Evolutionary conservation across 2,329 filamentous ascomycete species (phyloP).

Genomic region (Ophiostoma tasmaniense): DNA sequence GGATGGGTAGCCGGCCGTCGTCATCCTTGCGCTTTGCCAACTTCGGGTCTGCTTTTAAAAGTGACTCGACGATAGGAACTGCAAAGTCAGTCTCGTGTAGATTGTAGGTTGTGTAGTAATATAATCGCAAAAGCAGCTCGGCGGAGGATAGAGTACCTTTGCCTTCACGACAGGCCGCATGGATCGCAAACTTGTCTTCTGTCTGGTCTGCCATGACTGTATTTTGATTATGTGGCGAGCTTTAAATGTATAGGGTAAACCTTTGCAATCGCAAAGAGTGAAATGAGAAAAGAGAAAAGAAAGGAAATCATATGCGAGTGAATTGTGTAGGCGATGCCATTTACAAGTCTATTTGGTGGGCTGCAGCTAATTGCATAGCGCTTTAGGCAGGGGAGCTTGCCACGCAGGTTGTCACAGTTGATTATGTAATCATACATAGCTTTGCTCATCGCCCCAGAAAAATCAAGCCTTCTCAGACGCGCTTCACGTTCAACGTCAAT

Average conservation of each 20-base stretch:
- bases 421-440: neutral
- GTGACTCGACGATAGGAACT: conserved; percentile 54
- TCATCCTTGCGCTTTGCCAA: conserved; percentile 65
- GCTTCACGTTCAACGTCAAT: neutral
- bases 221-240: neutral
- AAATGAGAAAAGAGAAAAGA: neutral
- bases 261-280: no score
- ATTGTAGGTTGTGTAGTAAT: no score
- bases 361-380: neutral
- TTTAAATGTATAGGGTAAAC: no score
- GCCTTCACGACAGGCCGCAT: conserved; percentile 79
- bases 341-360: neutral
- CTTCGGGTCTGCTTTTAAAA: conserved; percentile 60
- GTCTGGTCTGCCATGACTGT: conserved; percentile 15
- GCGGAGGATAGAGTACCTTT: conserved; percentile 49
- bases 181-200: conserved; percentile 62
- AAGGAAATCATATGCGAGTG: neutral
- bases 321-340: neutral
- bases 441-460: neutral
- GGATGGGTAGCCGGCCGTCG: conserved; percentile 81
- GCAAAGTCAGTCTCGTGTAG: neutral
- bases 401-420: neutral
- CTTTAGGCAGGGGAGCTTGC: conserved; percentile 5
- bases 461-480: neutral
- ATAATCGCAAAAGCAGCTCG: neutral